Evolutionary conservation across 768 basidiomycete genomes (phyloP).

Genomic region (Auricularia sp.): DNA sequence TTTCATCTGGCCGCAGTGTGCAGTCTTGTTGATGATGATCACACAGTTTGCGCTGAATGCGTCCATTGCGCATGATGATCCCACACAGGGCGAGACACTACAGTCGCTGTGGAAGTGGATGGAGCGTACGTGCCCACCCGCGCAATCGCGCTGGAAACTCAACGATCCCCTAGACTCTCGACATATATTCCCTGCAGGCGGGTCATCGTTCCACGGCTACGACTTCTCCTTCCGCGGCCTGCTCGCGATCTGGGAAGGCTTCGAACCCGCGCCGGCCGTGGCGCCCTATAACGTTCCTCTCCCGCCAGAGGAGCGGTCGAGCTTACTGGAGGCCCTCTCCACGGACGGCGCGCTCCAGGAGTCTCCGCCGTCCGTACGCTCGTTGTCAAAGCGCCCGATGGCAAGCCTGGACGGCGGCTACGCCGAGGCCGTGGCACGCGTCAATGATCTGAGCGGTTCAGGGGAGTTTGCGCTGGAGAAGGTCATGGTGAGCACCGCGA

Average conservation of each 20-base stretch:
- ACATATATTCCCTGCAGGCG: slow-evolving; percentile 45
- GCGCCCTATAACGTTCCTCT: neutral
- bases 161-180: slow-evolving; percentile 32
- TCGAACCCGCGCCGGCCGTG: slow-evolving; percentile 28
- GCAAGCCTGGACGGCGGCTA: slow-evolving; percentile 1
- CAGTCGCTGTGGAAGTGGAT: slow-evolving; percentile 72
- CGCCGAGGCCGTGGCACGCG: slow-evolving; percentile 31
- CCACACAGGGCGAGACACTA: slow-evolving; percentile 31
- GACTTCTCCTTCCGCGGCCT: slow-evolving; percentile 74
- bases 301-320: neutral
- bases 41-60: slow-evolving; percentile 51
- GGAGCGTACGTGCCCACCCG: slow-evolving; percentile 11
- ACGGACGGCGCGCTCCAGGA: neutral
- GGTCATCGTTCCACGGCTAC: slow-evolving; percentile 53
- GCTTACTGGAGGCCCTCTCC: neutral
- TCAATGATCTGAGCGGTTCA: slow-evolving; percentile 16
- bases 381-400: neutral
- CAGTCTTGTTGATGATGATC: slow-evolving; percentile 11
- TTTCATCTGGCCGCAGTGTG: no score
- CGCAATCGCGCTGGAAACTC: no score
- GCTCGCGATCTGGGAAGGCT: slow-evolving; percentile 72
- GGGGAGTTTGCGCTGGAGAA: slow-evolving; percentile 23
- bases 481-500: slow-evolving; percentile 43
- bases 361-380: neutral
- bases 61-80: slow-evolving; percentile 38